Base-by-base conservation (phyloP, 139 green algal species). In the Coelastrella sp. region DNA sequence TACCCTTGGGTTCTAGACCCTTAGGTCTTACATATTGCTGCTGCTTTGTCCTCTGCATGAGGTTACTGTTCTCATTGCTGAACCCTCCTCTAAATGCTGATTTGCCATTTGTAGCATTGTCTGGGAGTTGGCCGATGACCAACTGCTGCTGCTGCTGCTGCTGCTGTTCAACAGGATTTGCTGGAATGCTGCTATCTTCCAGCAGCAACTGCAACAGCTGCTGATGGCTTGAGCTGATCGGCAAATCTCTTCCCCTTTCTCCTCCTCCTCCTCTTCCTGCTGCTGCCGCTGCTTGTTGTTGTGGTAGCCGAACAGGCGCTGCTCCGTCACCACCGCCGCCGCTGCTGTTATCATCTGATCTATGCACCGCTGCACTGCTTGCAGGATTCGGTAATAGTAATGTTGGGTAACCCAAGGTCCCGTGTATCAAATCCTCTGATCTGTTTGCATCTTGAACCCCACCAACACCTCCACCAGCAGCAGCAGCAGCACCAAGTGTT, bases 71-170 rank as follows among this genome's bases (percentile, higher is more conserved):
- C 3, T 49, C 3, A 49, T 49, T 49, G 35, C 3, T 49, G 35
- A 49, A 3, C 1, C 35, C 35, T 49, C 35, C 35, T 49, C 35
- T 49, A 1, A 49, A 49, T 49, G 35, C 56, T 56, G 20, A 56
- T 70, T 20, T 49, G 24, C 49, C 78, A 66, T 56, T n/a, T 56
- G 56, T 17, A 68, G 78, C 49, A 27, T 0, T 0, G 15, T 72
- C 63, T 17, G 15, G 63, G 63, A 14, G 12, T 72, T 14, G 12
- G 5, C 12, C 12, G 5, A 4, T 72, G 15, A 22, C 15, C 78
- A 17, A 72, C 57, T 57, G 79, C 57, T 25, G 59, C 80, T 86
- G 80, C 80, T 35, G 61, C 61, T 63, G 79, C 56, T 86, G 81
- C 66, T 81, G 74, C n/a, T 49, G 70, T 17, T 25, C 70, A 78